Evolutionary conservation across 1,284 basidiomycete genomes (phyloP).

Genomic region (Anthracocystis panici-leucophaei): DNA sequence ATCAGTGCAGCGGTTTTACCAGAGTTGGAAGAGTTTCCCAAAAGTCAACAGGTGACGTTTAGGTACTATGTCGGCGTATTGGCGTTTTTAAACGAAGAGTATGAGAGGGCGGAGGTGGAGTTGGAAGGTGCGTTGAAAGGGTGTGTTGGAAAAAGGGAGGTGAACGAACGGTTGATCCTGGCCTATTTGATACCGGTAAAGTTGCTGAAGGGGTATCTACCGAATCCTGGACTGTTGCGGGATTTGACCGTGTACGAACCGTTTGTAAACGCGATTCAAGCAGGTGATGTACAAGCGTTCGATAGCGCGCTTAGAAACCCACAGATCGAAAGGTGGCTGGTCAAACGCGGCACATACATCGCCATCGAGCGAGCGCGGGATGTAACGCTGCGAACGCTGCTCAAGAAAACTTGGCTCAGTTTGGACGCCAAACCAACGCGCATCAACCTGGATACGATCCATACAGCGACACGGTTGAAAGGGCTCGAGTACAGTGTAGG

Average conservation of each 20-base stretch:
- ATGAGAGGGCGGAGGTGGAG: conserved; percentile 80
- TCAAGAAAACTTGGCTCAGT: conserved; percentile 72
- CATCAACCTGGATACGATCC: conserved; percentile 36
- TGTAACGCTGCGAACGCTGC: conserved; percentile 83
- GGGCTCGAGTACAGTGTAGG: conserved; percentile 72
- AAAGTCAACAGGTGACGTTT: conserved; percentile 82
- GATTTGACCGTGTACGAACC: conserved; percentile 77
- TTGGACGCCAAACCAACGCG: conserved; percentile 33
- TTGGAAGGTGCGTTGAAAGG: conserved; percentile 84
- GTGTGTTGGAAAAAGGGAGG: conserved; percentile 77
- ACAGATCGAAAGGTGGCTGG: conserved; percentile 75
- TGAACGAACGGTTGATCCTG: conserved; percentile 88
- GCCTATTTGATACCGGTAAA: conserved; percentile 89
- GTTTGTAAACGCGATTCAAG: conserved; percentile 75
- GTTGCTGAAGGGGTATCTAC: conserved; percentile 85
- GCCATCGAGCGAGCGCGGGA: conserved; percentile 89
- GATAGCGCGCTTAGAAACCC: conserved; percentile 77
- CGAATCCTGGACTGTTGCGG: conserved; percentile 78
- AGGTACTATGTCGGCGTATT: conserved; percentile 94
- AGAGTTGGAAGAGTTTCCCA: conserved; percentile 79
- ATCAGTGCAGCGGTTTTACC: conserved; percentile 89
- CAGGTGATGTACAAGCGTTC: conserved; percentile 83
- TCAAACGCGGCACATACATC: conserved; percentile 85
- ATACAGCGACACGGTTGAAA: conserved; percentile 42
- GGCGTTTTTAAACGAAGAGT: conserved; percentile 91